Base-by-base conservation (phyloP, 2,329 filamentous ascomycete genomes). In the Magnaporthiopsis poae region DNA sequence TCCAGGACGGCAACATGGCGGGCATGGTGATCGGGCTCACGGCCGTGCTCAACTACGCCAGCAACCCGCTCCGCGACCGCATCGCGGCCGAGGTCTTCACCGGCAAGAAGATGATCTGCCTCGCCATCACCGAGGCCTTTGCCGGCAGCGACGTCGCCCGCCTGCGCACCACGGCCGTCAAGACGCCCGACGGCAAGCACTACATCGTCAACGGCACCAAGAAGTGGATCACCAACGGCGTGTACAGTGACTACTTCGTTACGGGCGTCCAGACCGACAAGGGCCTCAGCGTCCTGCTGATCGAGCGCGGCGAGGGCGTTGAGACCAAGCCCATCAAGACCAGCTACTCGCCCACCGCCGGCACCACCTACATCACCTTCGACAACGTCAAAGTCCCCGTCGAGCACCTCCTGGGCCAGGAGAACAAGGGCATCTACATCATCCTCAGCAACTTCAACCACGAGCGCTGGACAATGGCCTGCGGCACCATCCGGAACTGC, bases 381-480 rank as follows among this genome's bases (percentile, higher is more conserved):
- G 90, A 93, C 77, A 90, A 95, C 71, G 91, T 93, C 76, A 92
- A 92, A 80, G 91, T 96, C 0, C 91, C 92, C 0, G 88, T 86
- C 0, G 84, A 87, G 74, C 88, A 95, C 76, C 80, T 96, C 21
- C 80, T 96, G 7, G 92, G 92, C 68, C 81, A 90, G 74, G 91
- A 96, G 78, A 86, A 95, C 81, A 90, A 94, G 79, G 92, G 92
- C 8, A 93, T 96, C 73, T 84, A 88, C 69, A 90, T 95, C 36
- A 91, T 96, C 73, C 80, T 95, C 74, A 87, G 85, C 78, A 96
- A 96, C 79, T 96, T 96, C 80, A 95, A 95, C 81, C 90, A 95
- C 78, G 90, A 92, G 79, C 84, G 90, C 39, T 92, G 89, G 83
- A 88, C 84, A 78, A 91, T 93, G 89, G 81, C 82, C 67, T 88